These are phyloP conservation scores for Leccinum subgranulosum DNA, from an alignment of 768 basidiomycete genomes.

Conservation along the genomic window DNA sequence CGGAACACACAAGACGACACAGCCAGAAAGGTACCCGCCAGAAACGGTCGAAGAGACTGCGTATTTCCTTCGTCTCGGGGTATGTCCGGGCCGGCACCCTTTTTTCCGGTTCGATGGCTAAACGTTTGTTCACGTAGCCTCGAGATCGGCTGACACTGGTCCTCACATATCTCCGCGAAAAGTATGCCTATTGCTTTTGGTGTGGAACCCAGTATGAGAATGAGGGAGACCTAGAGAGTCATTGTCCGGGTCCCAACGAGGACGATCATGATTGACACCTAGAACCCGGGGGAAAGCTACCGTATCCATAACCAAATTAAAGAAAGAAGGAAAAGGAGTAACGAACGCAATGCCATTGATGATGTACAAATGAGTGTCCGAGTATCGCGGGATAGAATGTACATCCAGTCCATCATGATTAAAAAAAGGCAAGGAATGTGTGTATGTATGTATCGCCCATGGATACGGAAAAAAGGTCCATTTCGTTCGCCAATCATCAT, in stretches of 20 bases:
- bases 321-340: neutral
- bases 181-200: constrained; percentile 83
- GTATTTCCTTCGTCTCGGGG: constrained; percentile 66
- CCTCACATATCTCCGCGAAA: constrained; percentile 68
- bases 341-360: constrained; percentile 24
- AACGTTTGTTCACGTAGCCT: constrained; percentile 45
- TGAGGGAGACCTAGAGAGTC: constrained; percentile 52
- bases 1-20: constrained; percentile 16
- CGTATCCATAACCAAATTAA: neutral
- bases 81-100: constrained; percentile 28
- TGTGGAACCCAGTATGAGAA: constrained; percentile 75
- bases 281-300: neutral
- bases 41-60: constrained; percentile 65
- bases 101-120: constrained; percentile 10
- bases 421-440: constrained; percentile 15
- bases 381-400: constrained; percentile 14
- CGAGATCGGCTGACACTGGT: constrained; percentile 66
- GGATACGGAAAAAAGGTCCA: neutral
- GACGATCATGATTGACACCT: constrained; percentile 70
- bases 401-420: constrained; percentile 17
- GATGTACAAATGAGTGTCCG: constrained; percentile 32
- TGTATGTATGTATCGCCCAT: constrained; percentile 3
- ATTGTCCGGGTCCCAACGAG: constrained; percentile 76
- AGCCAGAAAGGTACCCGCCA: constrained; percentile 40
- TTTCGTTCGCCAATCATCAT: neutral